Evolutionary conservation across 2,329 filamentous ascomycete species (phyloP), one percentile per base, ranked within the genome.

Genomic region (Ceratocystis colombiana): DNA sequence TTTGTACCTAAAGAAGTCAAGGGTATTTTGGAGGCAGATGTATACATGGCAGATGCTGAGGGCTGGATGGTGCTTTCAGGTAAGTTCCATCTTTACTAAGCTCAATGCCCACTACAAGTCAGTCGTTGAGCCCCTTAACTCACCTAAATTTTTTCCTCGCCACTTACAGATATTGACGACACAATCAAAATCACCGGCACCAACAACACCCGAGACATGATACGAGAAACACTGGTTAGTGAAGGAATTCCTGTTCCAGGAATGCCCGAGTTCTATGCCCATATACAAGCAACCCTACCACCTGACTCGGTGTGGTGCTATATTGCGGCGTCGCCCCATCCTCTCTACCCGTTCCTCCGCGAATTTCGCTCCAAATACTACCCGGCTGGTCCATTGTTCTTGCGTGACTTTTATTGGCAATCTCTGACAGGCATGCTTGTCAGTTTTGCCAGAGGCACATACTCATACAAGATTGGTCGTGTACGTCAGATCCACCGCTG

Each of bases 171-270:
- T 71, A 84, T 97, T 70, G 94, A 97, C 73, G 93, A 97, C 75
- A 96, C 92, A 0, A 96, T 97, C 79, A 96, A 97, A 76, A 79
- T 92, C 70, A 96, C 93, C 0, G 80, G 88, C 74, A 96, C 93
- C 0, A 84, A 86, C 55, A 87, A 89, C 62, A 86, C 90, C 0
- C 80, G 88, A 6, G 90, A 90, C 2, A 93, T 96, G 71, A 78
- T 97, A 4, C 82, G 84, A 61, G 87, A 88, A 64, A 97, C 93
- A 0, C 96, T 97, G 72, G 83, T 89, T 61, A 88, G 92, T 63
- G 78, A 84, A 17, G 87, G 91, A 0, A 78, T 81, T 15, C 84
- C 89, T 0, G 84, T 93, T 15, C 72, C 80, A 0, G 90, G 89
- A 61, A 96, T 96, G 90, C 89, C 91, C 0, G 86, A 89, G 71